Conservation (phyloP, 352 stramenopile genomes). For the Globisporangium barbulae region DNA sequence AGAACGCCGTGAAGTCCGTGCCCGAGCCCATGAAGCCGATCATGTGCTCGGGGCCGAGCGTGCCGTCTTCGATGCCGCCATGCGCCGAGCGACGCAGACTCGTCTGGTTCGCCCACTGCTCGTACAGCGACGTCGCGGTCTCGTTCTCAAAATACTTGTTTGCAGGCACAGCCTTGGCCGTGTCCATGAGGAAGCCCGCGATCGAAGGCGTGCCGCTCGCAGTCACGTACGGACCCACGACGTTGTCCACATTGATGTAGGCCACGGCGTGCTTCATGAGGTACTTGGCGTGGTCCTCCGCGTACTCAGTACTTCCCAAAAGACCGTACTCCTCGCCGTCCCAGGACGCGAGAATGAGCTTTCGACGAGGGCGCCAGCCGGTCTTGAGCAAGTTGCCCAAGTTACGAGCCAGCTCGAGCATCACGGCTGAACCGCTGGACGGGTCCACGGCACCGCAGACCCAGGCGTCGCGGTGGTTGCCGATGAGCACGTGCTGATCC, state of each 20-base stretch:
- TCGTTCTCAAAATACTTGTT: conserved; percentile 38
- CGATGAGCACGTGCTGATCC: conserved; percentile 79
- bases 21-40: conserved; percentile 49
- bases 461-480: conserved; percentile 92
- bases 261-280: conserved; percentile 57
- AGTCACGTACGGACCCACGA: conserved; percentile 49
- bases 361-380: conserved; percentile 69
- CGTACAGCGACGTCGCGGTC: conserved; percentile 27
- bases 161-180: conserved; percentile 54
- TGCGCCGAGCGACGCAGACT: conserved; percentile 20
- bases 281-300: conserved; percentile 52
- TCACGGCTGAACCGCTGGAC: conserved; percentile 68
- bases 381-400: conserved; percentile 57
- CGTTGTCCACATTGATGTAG: conserved; percentile 86
- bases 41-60: conserved; percentile 34
- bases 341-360: conserved; percentile 81
- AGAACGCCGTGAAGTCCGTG: conserved; percentile 73
- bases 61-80: conserved; percentile 11
- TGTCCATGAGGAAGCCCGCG: conserved; percentile 47
- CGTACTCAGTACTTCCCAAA: conserved; percentile 81
- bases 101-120: conserved; percentile 38
- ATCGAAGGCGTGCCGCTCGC: conserved; percentile 73
- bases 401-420: conserved; percentile 83
- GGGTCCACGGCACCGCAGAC: conserved; percentile 87
- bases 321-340: conserved; percentile 85